Evolutionary conservation across 306 rosid species (phyloP).

Genomic region (Cicer judaicum): DNA sequence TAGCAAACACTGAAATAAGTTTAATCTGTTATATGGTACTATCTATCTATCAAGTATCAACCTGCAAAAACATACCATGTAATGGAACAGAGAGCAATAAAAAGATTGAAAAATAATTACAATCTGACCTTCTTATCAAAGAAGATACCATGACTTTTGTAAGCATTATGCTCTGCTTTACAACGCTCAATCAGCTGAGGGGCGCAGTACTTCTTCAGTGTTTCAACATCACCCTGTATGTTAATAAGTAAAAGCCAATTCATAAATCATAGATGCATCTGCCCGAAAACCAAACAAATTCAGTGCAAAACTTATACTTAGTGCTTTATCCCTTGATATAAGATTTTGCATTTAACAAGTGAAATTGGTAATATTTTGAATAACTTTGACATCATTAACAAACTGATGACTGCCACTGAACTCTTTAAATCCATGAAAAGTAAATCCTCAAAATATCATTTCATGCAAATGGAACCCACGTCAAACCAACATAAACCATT

Average conservation of each 20-base stretch:
- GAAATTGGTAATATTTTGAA: conserved; percentile 10
- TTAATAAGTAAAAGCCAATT: conserved; percentile 40
- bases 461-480: conserved; percentile 10
- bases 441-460: conserved; percentile 10
- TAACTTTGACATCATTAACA: neutral
- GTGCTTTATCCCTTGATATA: conserved; percentile 28
- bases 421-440: neutral
- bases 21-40: neutral
- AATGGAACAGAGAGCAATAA: conserved; percentile 27
- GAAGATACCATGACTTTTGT: conserved; percentile 73
- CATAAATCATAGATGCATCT: conserved; percentile 37
- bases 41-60: conserved; percentile 18
- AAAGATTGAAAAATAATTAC: conserved; percentile 23
- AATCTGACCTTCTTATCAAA: conserved; percentile 81
- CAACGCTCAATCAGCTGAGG: conserved; percentile 87
- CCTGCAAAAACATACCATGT: conserved; percentile 21
- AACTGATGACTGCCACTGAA: conserved; percentile 11
- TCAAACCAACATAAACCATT: neutral
- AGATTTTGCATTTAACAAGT: conserved; percentile 28
- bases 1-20: neutral
- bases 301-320: neutral
- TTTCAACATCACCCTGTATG: conserved; percentile 76
- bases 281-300: conserved; percentile 23
- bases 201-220: conserved; percentile 77
- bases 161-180: conserved; percentile 84